A percentile compares a stretch with the other conserved stretches of the same genome.
Evolutionary conservation across 2,329 filamentous ascomycete genomes (phyloP).

Genomic region (Trichoderma afroharzianum): DNA sequence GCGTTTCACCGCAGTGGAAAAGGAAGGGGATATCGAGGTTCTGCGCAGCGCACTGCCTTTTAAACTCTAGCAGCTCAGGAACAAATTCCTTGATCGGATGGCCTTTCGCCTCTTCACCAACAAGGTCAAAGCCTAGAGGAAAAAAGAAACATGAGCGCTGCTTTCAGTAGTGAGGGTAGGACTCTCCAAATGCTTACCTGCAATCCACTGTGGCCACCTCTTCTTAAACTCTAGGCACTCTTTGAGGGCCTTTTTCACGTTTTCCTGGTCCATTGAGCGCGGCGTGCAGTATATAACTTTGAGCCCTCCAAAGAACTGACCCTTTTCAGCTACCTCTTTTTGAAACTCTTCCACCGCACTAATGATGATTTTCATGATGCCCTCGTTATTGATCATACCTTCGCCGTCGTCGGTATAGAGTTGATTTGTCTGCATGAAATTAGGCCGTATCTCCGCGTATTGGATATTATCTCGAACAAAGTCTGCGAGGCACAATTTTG

Average conservation of each 20-base stretch:
- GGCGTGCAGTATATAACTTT: conserved; percentile 72
- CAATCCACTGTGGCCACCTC: conserved; percentile 56
- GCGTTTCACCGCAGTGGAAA: conserved; percentile 73
- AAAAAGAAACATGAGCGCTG: neutral
- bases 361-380: conserved; percentile 59
- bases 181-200: conserved; percentile 45
- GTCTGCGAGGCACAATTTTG: conserved; percentile 54
- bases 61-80: conserved; percentile 54
- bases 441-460: conserved; percentile 68
- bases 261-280: conserved; percentile 49
- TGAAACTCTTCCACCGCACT: conserved; percentile 51
- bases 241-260: conserved; percentile 51
- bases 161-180: neutral
- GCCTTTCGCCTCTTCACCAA: conserved; percentile 64
- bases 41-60: conserved; percentile 44
- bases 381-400: conserved; percentile 48
- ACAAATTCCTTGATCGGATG: conserved; percentile 55
- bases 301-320: conserved; percentile 55
- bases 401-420: conserved; percentile 57
- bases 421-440: conserved; percentile 62
- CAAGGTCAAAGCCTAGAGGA: conserved; percentile 60
- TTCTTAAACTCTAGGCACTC: conserved; percentile 61
- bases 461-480: conserved; percentile 64
- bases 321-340: conserved; percentile 25
- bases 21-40: conserved; percentile 64